Evolutionary conservation across 331 rosid species (phyloP).

Genomic region (Ulmus americana): DNA sequence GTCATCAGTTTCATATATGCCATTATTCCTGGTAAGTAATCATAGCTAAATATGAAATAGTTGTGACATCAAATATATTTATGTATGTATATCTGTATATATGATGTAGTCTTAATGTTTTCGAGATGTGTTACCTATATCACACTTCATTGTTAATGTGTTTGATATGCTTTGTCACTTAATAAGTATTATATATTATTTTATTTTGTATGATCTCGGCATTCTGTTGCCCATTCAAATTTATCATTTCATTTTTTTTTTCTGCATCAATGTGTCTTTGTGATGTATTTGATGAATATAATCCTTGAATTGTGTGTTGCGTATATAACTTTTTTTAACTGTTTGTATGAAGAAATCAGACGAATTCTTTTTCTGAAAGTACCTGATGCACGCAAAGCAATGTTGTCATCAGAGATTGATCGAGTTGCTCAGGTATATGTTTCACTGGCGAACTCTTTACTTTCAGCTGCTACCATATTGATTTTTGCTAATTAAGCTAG

Average conservation of each 20-base stretch:
- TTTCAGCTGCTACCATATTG: background rate
- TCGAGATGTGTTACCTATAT: no score
- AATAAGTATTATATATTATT: background rate
- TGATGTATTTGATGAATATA: background rate
- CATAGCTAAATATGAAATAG: background rate
- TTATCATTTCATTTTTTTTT: background rate
- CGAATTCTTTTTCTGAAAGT: slow-evolving; percentile 81
- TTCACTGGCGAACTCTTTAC: slow-evolving; percentile 3
- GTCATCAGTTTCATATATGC: slow-evolving; percentile 77
- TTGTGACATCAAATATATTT: no score
- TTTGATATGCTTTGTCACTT: background rate
- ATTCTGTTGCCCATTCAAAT: background rate
- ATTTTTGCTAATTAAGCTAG: background rate
- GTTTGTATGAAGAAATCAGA: slow-evolving; percentile 69
- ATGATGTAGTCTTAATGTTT: no score
- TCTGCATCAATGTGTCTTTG: background rate
- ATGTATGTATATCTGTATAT: no score
- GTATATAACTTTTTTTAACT: slow-evolving; percentile 16
- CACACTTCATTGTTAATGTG: background rate
- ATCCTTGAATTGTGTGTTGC: background rate
- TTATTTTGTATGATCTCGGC: background rate
- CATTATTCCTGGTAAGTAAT: slow-evolving; percentile 73
- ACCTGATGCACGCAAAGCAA: slow-evolving; percentile 69
- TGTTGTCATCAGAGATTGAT: slow-evolving; percentile 79
- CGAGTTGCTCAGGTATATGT: slow-evolving; percentile 78